phyloP scores from a whole-genome alignment of 2,329 filamentous ascomycete species.

The Aspergillus sp. region DNA sequence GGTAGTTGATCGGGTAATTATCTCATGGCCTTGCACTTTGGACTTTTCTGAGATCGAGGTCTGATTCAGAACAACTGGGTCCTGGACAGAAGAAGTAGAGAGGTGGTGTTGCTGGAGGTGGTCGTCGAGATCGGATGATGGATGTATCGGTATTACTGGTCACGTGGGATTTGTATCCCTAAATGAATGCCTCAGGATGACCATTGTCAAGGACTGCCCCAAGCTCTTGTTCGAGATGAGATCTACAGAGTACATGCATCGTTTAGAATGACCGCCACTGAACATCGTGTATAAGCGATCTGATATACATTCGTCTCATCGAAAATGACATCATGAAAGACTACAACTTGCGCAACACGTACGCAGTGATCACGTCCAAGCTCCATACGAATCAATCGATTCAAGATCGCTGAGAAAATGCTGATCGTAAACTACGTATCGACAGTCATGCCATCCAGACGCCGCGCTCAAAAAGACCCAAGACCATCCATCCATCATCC shows the following conservation, averaged over 20 bases:
- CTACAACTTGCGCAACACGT: too few species aligned
- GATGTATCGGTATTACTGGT: background rate
- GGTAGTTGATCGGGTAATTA: background rate
- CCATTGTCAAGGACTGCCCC: too few species aligned
- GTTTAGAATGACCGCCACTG: too few species aligned
- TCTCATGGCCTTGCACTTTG: background rate
- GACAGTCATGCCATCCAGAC: slow-evolving; percentile 7
- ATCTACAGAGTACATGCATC: too few species aligned
- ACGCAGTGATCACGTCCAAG: too few species aligned
- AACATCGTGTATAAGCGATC: too few species aligned
- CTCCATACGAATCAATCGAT: too few species aligned
- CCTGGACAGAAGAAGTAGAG: background rate
- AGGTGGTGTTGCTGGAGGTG: background rate
- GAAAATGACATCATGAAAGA: too few species aligned
- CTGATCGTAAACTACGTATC: background rate
- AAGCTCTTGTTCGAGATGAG: too few species aligned
- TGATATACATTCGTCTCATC: too few species aligned
- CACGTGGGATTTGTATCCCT: background rate
- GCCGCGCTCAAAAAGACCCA: slow-evolving; percentile 9
- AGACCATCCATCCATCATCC: slow-evolving; percentile 5
- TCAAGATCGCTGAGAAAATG: background rate
- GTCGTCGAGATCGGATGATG: background rate
- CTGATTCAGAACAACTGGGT: background rate
- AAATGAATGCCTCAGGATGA: too few species aligned
- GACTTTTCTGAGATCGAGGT: background rate